Percentiles rank a stretch among this genome's conserved stretches.
Conservation (phyloP, 1,139 yeast species). For the Suhomyces kunorum region DNA sequence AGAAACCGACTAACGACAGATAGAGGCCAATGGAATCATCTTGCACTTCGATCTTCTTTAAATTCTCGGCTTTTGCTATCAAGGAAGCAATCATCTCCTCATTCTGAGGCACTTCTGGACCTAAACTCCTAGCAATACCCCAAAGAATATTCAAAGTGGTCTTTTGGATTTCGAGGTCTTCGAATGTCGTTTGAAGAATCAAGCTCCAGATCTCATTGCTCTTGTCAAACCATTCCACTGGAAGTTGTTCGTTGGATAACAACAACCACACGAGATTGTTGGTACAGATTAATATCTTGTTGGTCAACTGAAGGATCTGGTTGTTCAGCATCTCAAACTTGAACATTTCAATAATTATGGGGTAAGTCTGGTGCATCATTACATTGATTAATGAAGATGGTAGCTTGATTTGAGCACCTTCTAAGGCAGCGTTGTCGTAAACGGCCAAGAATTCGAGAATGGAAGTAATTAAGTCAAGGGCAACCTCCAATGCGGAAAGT, state of each 20-base stretch:
- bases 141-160: slow-evolving; percentile 60
- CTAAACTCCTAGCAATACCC: slow-evolving; percentile 55
- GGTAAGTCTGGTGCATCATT: slow-evolving; percentile 36
- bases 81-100: slow-evolving; percentile 27
- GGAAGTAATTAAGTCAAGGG: slow-evolving; percentile 75
- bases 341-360: slow-evolving; percentile 43
- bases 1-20: slow-evolving; percentile 48
- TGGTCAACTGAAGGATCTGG: slow-evolving; percentile 38
- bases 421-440: slow-evolving; percentile 23
- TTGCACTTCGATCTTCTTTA: slow-evolving; percentile 13
- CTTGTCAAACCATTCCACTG: slow-evolving; percentile 38
- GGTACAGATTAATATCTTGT: slow-evolving; percentile 62
- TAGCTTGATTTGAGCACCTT: slow-evolving; percentile 23
- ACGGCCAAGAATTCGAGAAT: slow-evolving; percentile 59
- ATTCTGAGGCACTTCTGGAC: slow-evolving; percentile 31
- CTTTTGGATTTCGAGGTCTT: slow-evolving; percentile 36
- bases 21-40: slow-evolving; percentile 19
- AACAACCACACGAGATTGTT: slow-evolving; percentile 69
- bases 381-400: slow-evolving; percentile 26
- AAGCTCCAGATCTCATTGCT: slow-evolving; percentile 42
- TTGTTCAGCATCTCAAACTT: slow-evolving; percentile 30
- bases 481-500: slow-evolving; percentile 64
- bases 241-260: slow-evolving; percentile 34
- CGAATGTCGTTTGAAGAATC: slow-evolving; percentile 23
- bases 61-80: slow-evolving; percentile 23